A percentile compares a stretch with the other conserved stretches of the same genome.
phyloP scores from a whole-genome alignment of 768 basidiomycete genomes.

The Lactarius trivialis region DNA sequence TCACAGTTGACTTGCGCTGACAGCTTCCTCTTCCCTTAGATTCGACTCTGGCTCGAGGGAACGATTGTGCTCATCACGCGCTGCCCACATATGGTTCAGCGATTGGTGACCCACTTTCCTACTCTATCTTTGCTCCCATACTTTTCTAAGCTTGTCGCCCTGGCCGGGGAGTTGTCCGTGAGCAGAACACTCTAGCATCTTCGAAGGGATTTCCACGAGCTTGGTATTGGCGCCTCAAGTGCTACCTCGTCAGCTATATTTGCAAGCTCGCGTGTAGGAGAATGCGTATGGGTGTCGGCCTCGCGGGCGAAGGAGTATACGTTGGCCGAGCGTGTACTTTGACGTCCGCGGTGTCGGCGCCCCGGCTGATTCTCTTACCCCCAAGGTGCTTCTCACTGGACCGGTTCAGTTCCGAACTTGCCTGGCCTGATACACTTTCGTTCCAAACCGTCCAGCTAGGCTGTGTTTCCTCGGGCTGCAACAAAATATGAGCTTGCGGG shows the following conservation, averaged over 20 bases:
- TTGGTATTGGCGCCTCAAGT: neutral
- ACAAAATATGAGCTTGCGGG: too few species aligned
- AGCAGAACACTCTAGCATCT: neutral
- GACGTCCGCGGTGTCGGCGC: neutral
- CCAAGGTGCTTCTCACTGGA: neutral
- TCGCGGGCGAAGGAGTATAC: slow-evolving; percentile 1
- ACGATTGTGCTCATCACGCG: neutral
- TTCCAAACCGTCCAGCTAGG: neutral
- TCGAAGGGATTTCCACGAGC: neutral
- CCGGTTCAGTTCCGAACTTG: neutral
- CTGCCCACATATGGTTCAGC: neutral
- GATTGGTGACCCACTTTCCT: neutral
- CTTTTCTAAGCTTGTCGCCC: neutral
- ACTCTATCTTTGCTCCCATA: neutral
- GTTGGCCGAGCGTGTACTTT: slow-evolving; percentile 8
- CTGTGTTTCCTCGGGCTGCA: too few species aligned
- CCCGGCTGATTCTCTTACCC: neutral
- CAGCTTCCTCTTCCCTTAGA: neutral
- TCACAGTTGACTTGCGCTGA: neutral
- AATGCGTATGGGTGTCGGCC: neutral
- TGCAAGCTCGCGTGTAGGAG: neutral
- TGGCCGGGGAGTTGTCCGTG: neutral
- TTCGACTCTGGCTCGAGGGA: neutral
- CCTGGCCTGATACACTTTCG: neutral
- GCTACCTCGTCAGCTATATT: neutral